Base-by-base conservation (phyloP, 2,329 filamentous ascomycete genomes). In the Ustilaginoidea virens region DNA sequence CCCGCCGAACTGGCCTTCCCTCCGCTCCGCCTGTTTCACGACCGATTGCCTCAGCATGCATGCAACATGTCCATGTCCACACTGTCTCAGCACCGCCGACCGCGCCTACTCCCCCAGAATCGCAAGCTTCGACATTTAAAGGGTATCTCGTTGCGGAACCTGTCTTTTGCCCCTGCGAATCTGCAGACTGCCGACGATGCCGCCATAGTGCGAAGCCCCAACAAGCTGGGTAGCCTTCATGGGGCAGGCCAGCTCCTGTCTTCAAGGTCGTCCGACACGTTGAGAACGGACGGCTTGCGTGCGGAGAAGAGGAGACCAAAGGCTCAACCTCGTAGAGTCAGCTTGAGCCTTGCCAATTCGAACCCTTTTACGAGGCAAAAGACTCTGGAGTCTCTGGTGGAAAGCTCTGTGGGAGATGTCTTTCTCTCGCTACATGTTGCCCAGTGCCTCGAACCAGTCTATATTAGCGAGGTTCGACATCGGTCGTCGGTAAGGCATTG, bases 71-170 rank as follows among this genome's bases (percentile, higher is more conserved):
- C 52, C 26, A 42, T 56, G 52, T 53, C 52, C 26, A 42, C 47
- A 35, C 42, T 55, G 34, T 44, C 48, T 33, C 51, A 55, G 41
- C 47, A 48, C 18, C 49, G 52, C 25, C 56, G 61, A 23, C 65
- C 68, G 23, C 58, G 65, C 23, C 58, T 77, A 36, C 55, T 74
- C 17, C 58, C 70, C 12, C 68, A 90, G 65, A 94, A 93, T 51
- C 80, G 85, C 49, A 85, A 79, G 51, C 64, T 96, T 30, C 75
- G 87, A 31, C 86, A 94, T 59, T 67, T 94, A 4, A 76, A 81
- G 43, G 83, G 82, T 40, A 72, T 96, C 41, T 87, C 80, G 32
- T 59, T 94, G 29, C 81, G 87, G 33, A 94, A 94, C 51, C 62
- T 94, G 24, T 74, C 73, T 36, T 74, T 93, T 39, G 61, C 61